A percentile compares a stretch with the other conserved stretches of the same genome.
Conservation (phyloP, 2,329 filamentous ascomycete genomes). For the Simplicillium aogashimaense region DNA sequence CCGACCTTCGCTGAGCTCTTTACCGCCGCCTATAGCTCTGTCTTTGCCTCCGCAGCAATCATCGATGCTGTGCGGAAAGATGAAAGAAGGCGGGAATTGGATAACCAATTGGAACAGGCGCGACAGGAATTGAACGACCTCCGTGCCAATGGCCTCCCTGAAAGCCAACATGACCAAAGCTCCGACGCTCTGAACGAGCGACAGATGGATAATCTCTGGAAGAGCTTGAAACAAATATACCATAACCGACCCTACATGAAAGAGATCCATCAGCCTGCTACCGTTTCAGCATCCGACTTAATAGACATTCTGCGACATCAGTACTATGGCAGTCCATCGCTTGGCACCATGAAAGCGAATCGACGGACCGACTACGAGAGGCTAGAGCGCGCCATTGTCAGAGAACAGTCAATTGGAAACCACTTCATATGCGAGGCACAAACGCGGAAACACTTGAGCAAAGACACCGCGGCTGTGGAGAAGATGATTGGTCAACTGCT, state of each 20-base stretch:
- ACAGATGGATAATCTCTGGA: conserved; percentile 22
- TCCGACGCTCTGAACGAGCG: conserved; percentile 11
- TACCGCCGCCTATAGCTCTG: conserved; percentile 58
- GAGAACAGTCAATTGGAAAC: conserved; percentile 15
- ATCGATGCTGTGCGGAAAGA: conserved; percentile 52
- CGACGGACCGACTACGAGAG: conserved; percentile 17
- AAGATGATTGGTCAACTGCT: conserved; percentile 19
- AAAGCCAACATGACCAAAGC: conserved; percentile 5
- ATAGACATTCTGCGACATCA: conserved; percentile 16
- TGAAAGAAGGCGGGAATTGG: conserved; percentile 47
- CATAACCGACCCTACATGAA: conserved; percentile 24
- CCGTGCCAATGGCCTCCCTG: conserved; percentile 19
- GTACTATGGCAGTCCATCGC: conserved; percentile 16
- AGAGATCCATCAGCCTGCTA: conserved; percentile 20
- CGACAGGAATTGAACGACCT: conserved; percentile 33
- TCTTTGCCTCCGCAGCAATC: conserved; percentile 55
- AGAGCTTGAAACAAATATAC: conserved; percentile 18
- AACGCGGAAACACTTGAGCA: conserved; percentile 16
- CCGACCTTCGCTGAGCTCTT: conserved; percentile 43
- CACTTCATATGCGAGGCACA: conserved; percentile 12
- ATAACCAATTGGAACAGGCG: conserved; percentile 47
- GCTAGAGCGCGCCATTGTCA: conserved; percentile 17
- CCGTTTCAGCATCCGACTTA: conserved; percentile 15
- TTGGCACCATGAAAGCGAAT: conserved; percentile 11
- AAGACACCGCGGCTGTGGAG: conserved; percentile 15